These are phyloP conservation scores for Pseudocercospora ulei DNA, from an alignment of 2,329 filamentous ascomycete genomes.

Conservation along the genomic window DNA sequence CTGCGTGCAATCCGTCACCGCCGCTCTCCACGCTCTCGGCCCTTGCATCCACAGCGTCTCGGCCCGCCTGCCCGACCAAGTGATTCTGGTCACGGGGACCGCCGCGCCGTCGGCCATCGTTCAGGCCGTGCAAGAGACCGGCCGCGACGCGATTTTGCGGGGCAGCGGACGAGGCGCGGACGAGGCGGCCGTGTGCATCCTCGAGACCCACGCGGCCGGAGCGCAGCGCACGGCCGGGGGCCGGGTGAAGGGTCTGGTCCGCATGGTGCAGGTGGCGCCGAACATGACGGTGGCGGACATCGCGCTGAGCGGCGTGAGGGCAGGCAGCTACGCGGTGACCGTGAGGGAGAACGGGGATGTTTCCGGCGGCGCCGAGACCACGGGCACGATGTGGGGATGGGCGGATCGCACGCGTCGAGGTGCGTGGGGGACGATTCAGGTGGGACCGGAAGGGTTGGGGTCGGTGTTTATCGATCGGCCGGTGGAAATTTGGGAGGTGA, in stretches of 20 bases:
- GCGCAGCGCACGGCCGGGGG: too few species aligned
- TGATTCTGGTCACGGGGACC: constrained; percentile 79
- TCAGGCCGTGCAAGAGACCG: constrained; percentile 75
- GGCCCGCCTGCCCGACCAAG: constrained; percentile 69
- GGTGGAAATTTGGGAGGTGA: constrained; percentile 90
- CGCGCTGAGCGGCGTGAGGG: constrained; percentile 68
- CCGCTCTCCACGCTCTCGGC: constrained; percentile 64
- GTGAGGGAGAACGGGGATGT: constrained; percentile 83
- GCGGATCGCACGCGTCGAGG: constrained; percentile 47
- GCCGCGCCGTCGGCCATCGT: constrained; percentile 85
- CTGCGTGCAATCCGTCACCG: constrained; percentile 79
- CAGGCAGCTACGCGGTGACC: constrained; percentile 73
- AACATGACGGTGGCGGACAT: constrained; percentile 76
- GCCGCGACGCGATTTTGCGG: constrained; percentile 85
- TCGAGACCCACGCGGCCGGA: constrained; percentile 64
- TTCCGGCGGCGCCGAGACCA: constrained; percentile 68
- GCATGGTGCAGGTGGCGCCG: constrained; percentile 84
- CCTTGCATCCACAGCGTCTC: constrained; percentile 66
- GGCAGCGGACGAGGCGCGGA: constrained; percentile 70
- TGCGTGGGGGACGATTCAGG: constrained; percentile 62
- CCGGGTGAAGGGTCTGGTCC: constrained; percentile 72
- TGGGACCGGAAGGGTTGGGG: constrained; percentile 66
- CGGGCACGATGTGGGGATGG: constrained; percentile 70
- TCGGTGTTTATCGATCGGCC: constrained; percentile 69
- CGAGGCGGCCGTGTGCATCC: constrained; percentile 81